Evolutionary conservation across 2,329 filamentous ascomycete species (phyloP).

Genomic region (Sclerotinia nivalis): DNA sequence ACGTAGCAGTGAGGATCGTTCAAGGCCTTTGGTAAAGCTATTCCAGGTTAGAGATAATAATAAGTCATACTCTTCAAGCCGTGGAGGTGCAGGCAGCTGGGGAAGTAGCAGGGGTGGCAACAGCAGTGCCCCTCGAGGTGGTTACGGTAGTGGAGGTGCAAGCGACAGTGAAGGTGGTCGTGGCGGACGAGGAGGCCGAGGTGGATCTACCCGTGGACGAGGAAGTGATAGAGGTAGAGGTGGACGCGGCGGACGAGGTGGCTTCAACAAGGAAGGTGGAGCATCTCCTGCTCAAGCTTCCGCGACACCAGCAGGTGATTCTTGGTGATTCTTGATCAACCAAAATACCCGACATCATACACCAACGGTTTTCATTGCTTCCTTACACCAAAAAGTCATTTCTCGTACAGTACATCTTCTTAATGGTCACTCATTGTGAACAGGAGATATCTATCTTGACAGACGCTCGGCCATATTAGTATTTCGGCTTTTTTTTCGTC

Average conservation of each 20-base stretch:
- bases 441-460: conserved; percentile 34
- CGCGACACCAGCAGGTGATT: conserved; percentile 50
- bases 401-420: conserved; percentile 41
- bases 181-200: conserved; percentile 58
- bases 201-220: conserved; percentile 54
- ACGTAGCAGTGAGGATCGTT: conserved; percentile 66
- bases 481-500: conserved; percentile 33
- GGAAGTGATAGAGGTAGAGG: conserved; percentile 58
- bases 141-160: conserved; percentile 83
- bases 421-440: conserved; percentile 39
- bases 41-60: conserved; percentile 67
- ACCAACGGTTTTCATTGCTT: conserved; percentile 31
- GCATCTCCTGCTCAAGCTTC: conserved; percentile 50
- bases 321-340: conserved; percentile 35
- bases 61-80: conserved; percentile 54
- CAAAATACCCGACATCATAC: conserved; percentile 8
- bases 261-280: conserved; percentile 56
- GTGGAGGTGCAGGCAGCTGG: conserved; percentile 68
- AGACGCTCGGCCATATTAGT: conserved; percentile 29
- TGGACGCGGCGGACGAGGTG: conserved; percentile 56
- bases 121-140: conserved; percentile 58
- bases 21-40: conserved; percentile 78
- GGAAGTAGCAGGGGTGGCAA: conserved; percentile 65
- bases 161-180: conserved; percentile 68
- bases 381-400: conserved; percentile 38